Evolutionary conservation across 2,329 filamentous ascomycete genomes (phyloP).

Genomic region (Chaetomiaceae sp.): DNA sequence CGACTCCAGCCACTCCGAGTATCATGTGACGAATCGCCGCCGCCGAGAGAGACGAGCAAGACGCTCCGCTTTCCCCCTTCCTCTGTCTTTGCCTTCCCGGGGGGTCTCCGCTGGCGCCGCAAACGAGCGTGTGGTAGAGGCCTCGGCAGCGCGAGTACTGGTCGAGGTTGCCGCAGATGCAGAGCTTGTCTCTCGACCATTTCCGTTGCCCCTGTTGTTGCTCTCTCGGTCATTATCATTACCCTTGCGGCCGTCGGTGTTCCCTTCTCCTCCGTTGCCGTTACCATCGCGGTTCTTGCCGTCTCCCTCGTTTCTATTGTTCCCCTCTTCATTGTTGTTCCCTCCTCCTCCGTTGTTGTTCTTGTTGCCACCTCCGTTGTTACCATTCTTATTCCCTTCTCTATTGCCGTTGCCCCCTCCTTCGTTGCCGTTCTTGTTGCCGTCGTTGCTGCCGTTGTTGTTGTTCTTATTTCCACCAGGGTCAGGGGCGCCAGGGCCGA

Average conservation of each 20-base stretch:
- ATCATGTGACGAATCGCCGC: slow-evolving; percentile 5
- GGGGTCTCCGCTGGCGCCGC: background rate
- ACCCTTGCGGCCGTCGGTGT: background rate
- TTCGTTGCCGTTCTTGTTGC: background rate
- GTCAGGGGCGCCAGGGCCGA: slow-evolving; percentile 26
- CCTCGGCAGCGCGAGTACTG: slow-evolving; percentile 5
- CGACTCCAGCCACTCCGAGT: too few relatives aligned
- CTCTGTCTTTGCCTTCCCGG: background rate
- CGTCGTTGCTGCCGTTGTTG: slow-evolving; percentile 20
- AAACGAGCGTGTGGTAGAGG: background rate
- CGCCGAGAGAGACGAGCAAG: slow-evolving; percentile 15
- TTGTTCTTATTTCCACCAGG: slow-evolving; percentile 23
- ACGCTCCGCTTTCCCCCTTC: slow-evolving; percentile 1
- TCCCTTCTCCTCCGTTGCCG: too few relatives aligned
- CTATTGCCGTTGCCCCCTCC: slow-evolving; percentile 7
- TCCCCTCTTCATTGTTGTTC: background rate
- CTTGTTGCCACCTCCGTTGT: slow-evolving; percentile 1
- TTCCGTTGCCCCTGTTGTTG: background rate
- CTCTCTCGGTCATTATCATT: background rate
- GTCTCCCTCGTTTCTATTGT: background rate
- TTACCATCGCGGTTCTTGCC: background rate
- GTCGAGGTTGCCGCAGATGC: background rate
- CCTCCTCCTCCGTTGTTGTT: background rate
- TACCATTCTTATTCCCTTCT: slow-evolving; percentile 12
- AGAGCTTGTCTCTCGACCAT: background rate